These are phyloP conservation scores for Cyberlindnera bimundalis DNA, from an alignment of 805 yeast genomes.

Conservation along the genomic window DNA sequence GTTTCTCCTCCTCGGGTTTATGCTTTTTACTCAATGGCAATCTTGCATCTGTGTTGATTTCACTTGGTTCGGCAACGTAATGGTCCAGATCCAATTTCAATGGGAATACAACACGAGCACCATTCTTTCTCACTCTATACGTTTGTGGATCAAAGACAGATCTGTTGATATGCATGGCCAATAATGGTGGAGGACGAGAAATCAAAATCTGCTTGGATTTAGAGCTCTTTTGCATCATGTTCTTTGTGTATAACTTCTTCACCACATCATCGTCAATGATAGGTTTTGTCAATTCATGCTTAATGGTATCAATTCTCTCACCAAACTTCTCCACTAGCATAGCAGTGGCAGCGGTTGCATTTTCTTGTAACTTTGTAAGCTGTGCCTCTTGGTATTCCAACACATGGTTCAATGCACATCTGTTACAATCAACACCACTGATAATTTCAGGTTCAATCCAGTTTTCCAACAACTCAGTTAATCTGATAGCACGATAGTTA, in stretches of 20 bases:
- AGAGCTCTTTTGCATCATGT: constrained; percentile 67
- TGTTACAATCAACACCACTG: constrained; percentile 90
- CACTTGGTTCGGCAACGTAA: constrained; percentile 65
- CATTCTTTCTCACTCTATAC: constrained; percentile 78
- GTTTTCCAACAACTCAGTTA: constrained; percentile 53
- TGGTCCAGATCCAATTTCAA: constrained; percentile 60
- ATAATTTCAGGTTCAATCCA: constrained; percentile 83
- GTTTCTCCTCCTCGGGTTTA: constrained; percentile 1
- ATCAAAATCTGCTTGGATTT: constrained; percentile 82
- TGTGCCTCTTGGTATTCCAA: constrained; percentile 45
- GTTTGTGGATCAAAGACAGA: constrained; percentile 89
- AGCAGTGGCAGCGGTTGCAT: constrained; percentile 1
- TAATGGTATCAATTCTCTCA: constrained; percentile 46
- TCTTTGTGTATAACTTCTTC: constrained; percentile 67
- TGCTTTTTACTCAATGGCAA: constrained; percentile 58
- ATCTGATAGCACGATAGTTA: constrained; percentile 38
- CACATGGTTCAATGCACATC: constrained; percentile 77
- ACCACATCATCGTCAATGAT: constrained; percentile 79
- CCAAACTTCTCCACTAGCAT: constrained; percentile 33
- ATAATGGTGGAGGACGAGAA: constrained; percentile 76
- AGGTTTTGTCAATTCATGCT: constrained; percentile 54
- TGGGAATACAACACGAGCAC: constrained; percentile 79
- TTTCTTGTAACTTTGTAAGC: constrained; percentile 28
- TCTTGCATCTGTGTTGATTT: constrained; percentile 78
- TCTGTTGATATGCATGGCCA: constrained; percentile 86